Conservation (phyloP, 2,329 filamentous ascomycete species). For the Gaeumannomyces sp. region DNA sequence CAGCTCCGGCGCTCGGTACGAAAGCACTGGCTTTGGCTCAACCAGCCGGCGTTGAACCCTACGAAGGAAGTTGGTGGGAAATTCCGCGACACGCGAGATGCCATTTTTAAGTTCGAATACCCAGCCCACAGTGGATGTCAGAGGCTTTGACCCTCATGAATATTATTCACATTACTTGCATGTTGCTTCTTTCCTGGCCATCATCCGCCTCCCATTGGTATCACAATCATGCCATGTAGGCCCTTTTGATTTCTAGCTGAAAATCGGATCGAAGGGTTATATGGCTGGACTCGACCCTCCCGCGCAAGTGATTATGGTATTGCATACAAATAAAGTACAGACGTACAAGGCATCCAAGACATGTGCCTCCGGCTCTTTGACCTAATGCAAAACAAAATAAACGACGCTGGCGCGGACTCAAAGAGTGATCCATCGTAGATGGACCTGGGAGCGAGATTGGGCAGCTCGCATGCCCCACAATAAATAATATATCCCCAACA, state of each 20-base stretch:
- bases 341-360: constrained; percentile 1
- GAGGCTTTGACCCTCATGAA: too few relatives aligned
- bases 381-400: background rate
- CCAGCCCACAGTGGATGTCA: too few relatives aligned
- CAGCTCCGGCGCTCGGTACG: constrained; percentile 42
- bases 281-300: too few relatives aligned
- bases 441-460: background rate
- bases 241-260: background rate
- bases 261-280: background rate
- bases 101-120: too few relatives aligned
- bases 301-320: background rate
- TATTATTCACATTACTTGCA: background rate
- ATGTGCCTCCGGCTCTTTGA: background rate
- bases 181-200: background rate
- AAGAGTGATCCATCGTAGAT: background rate
- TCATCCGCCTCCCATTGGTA: background rate
- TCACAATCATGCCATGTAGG: background rate
- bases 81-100: background rate
- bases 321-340: background rate
- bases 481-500: background rate
- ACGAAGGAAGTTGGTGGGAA: background rate
- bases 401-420: background rate
- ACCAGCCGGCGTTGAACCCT: constrained; percentile 49
- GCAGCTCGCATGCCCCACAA: background rate
- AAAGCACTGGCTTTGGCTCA: constrained; percentile 68